Evolutionary conservation across 805 yeast species (phyloP), one percentile per base, ranked within the genome.

Genomic region (Zygotorulaspora sp.): DNA sequence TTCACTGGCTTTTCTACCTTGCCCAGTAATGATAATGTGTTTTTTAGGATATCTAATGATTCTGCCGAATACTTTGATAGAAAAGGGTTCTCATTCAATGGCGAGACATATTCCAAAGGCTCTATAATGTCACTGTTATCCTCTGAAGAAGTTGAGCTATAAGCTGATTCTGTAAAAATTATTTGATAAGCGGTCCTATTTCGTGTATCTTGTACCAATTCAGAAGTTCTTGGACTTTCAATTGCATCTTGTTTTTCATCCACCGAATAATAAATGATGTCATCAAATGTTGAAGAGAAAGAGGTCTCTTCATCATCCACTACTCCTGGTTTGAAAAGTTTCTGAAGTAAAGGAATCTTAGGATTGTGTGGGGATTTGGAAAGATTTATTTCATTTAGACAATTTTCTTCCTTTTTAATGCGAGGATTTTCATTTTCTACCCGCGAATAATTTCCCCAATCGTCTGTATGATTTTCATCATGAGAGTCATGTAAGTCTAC

Each of bases 81-180:
- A 27, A 53, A 52, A 7, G 58, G 57, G 29, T 53, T 38, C 2
- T 36, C 37, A 4, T 28, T 28, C 30, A 54, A 49, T 9, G 59
- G 58, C 5, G 61, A 53, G 1, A 47, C 30, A 29, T 55, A 55
- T 10, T 41, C 47, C 12, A 27, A 22, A 1, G 45, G 26, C 7
- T 41, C 39, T 15, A 33, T 13, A n/a, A 40, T 6, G 2, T 38
- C 31, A 2, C 24, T 35, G 26, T 48, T 48, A 21, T 52, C 56
- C 10, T 48, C 54, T 27, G 20, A 32, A 7, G 59, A 54, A 3
- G 53, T 38, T 1, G 47, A 28, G 35, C 57, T 55, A 22, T 55
- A 55, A 2, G 43, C 46, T 5, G 61, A 55, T 7, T 41, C 49
- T 6, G 52, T 35, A 17, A 53, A 40, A 2, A 47, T 20, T 16